Percentiles rank a stretch among this genome's conserved stretches.
Conservation (phyloP, 352 stramenopile genomes). For the Thraustochytrium sp. region DNA sequence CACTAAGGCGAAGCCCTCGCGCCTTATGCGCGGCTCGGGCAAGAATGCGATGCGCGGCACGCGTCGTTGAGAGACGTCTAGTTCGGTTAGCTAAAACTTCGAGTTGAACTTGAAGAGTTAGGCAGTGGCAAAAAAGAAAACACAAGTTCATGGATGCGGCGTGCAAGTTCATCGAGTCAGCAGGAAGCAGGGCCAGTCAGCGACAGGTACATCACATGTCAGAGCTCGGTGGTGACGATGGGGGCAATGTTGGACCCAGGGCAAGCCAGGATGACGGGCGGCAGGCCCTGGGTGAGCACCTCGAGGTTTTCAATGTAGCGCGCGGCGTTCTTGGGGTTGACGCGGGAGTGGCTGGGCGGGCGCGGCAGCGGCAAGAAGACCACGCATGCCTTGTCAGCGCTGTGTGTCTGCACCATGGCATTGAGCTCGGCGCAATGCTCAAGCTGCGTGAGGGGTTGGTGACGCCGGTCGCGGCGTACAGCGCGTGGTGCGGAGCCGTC, state of each 20-base stretch:
- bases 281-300: conserved; percentile 23
- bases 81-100: background rate
- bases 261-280: conserved; percentile 41
- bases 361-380: conserved; percentile 34
- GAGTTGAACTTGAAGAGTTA: no score
- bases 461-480: background rate
- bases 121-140: background rate
- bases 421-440: conserved; percentile 15
- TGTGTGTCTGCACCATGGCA: conserved; percentile 12
- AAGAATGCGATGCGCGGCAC: background rate
- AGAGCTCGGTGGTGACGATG: conserved; percentile 23
- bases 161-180: background rate
- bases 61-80: no score
- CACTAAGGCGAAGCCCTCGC: conserved; percentile 55
- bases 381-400: background rate
- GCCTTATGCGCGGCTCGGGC: conserved; percentile 47
- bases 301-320: conserved; percentile 3
- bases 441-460: background rate
- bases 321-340: background rate
- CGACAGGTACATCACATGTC: background rate
- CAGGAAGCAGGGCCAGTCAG: background rate
- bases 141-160: background rate
- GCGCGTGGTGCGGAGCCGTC: background rate
- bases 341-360: background rate
- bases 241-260: background rate